Evolutionary conservation across 495 filamentous ascomycete species (phyloP).

Genomic region (Pyrenula massariospora): DNA sequence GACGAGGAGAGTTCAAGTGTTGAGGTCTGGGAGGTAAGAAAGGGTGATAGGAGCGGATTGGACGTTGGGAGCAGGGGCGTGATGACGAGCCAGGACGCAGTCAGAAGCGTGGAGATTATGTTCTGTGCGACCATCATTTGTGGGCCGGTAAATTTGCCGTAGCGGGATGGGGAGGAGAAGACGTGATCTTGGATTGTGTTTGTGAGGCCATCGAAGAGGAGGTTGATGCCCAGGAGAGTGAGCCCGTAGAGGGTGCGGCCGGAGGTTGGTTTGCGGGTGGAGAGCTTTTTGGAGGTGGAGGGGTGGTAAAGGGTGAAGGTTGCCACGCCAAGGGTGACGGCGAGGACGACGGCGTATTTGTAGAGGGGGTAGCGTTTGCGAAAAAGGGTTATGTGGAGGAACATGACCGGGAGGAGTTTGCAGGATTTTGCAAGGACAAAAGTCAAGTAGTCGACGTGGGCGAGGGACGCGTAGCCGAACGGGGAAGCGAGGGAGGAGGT

Average conservation of each 20-base stretch:
- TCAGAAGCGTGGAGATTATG: constrained; percentile 65
- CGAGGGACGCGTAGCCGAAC: constrained; percentile 87
- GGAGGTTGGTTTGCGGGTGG: constrained; percentile 27
- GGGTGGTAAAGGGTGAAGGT: constrained; percentile 87
- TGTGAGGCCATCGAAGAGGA: constrained; percentile 90
- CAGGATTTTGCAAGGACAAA: constrained; percentile 96
- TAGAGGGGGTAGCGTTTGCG: constrained; percentile 83
- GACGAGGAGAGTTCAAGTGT: constrained; percentile 65
- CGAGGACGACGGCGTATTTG: constrained; percentile 86
- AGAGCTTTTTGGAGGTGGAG: constrained; percentile 56
- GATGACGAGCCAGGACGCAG: constrained; percentile 59
- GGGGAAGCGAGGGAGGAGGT: constrained; percentile 81
- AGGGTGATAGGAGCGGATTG: constrained; percentile 49
- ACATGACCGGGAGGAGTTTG: constrained; percentile 97
- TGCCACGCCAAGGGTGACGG: constrained; percentile 85
- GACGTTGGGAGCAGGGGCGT: constrained; percentile 66
- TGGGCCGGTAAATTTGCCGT: constrained; percentile 69
- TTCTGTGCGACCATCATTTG: constrained; percentile 99
- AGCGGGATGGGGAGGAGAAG: constrained; percentile 49
- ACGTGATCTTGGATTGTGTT: constrained; percentile 96
- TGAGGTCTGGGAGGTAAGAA: constrained; percentile 37
- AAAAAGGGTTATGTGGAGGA: constrained; percentile 87
- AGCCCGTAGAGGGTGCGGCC: constrained; percentile 65
- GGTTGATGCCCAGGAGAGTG: constrained; percentile 75
- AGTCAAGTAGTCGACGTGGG: constrained; percentile 97